These are phyloP conservation scores for Thuidium tamariscinum DNA, from an alignment of 225 moss, liverwort and hornwort species.

Conservation along the genomic window DNA sequence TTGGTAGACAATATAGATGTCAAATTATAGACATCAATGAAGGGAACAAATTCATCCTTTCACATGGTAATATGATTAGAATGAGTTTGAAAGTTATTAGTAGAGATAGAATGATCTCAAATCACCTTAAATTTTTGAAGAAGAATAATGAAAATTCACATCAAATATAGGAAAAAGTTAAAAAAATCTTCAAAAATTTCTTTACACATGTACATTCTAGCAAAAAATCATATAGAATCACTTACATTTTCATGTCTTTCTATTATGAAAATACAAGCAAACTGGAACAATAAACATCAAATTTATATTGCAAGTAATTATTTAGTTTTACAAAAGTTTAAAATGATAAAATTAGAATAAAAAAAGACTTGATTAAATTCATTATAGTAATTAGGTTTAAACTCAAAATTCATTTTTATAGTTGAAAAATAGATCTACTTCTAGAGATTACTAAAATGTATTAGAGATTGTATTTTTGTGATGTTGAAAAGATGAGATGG, in stretches of 20 bases:
- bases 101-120: background rate
- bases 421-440: accelerated
- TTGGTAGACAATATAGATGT: too few species aligned
- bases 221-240: too few species aligned
- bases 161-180: background rate
- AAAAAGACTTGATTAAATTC: background rate
- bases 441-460: background rate
- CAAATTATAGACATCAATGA: too few species aligned
- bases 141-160: background rate
- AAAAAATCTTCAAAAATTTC: background rate
- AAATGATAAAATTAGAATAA: background rate
- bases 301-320: background rate
- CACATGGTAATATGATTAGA: too few species aligned
- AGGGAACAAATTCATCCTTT: too few species aligned
- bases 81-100: too few species aligned
- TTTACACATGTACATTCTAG: accelerated
- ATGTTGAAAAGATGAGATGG: too few species aligned
- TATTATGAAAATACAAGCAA: background rate
- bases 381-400: background rate
- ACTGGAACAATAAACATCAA: accelerated
- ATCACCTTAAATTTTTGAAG: background rate
- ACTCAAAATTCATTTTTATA: background rate
- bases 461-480: too few species aligned
- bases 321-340: background rate
- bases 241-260: background rate